A percentile compares a stretch with the other conserved stretches of the same genome.
phyloP scores from a whole-genome alignment of 768 basidiomycete genomes.

The Lentinula guzmanii region DNA sequence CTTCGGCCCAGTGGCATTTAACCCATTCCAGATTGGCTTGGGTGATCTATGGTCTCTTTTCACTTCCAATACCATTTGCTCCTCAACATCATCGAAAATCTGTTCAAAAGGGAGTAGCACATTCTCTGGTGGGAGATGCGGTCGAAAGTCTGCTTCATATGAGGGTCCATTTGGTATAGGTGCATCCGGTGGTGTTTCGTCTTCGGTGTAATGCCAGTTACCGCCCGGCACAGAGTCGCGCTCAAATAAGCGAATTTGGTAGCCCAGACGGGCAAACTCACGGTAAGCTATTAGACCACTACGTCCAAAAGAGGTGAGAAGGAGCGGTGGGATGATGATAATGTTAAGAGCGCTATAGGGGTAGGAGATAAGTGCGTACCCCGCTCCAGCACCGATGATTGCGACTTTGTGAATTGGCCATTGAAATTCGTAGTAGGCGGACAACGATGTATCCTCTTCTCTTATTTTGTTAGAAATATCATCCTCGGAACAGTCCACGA shows the following conservation, averaged over 20 bases:
- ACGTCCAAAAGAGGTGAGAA: background rate
- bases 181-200: slow-evolving; percentile 26
- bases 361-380: slow-evolving; percentile 17
- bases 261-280: slow-evolving; percentile 24
- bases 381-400: slow-evolving; percentile 35
- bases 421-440: slow-evolving; percentile 28
- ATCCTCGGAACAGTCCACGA: background rate
- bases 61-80: slow-evolving; percentile 8
- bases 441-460: background rate
- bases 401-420: slow-evolving; percentile 31
- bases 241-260: slow-evolving; percentile 26
- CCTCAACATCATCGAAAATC: slow-evolving; percentile 15
- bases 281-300: slow-evolving; percentile 31
- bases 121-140: slow-evolving; percentile 27
- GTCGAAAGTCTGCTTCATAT: slow-evolving; percentile 26
- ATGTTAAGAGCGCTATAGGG: background rate
- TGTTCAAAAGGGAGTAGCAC: slow-evolving; percentile 22
- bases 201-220: slow-evolving; percentile 35
- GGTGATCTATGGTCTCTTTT: slow-evolving; percentile 27
- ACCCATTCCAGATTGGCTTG: slow-evolving; percentile 28
- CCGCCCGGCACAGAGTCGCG: slow-evolving; percentile 32
- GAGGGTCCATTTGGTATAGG: slow-evolving; percentile 29
- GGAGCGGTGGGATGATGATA: background rate
- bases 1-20: slow-evolving; percentile 28
- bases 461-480: background rate